These are phyloP conservation scores for Rhizopogon vinicolor DNA, from an alignment of 768 basidiomycete species.

Conservation along the genomic window DNA sequence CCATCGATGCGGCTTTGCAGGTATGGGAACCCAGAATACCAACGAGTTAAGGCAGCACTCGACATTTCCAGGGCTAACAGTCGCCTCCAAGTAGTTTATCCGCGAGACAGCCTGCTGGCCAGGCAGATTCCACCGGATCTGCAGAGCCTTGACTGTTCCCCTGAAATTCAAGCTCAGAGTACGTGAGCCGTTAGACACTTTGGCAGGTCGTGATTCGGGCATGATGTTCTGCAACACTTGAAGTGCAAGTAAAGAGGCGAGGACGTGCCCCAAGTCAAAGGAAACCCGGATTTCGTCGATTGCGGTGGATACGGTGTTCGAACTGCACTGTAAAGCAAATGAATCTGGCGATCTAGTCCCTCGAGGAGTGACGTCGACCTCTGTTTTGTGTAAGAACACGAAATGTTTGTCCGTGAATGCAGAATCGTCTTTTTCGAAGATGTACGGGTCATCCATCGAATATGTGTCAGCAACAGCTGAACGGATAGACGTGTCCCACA, in stretches of 20 bases:
- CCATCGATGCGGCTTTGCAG: slow-evolving; percentile 30
- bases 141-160: slow-evolving; percentile 37
- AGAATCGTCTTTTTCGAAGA: slow-evolving; percentile 50
- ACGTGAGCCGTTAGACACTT: background rate
- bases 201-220: slow-evolving; percentile 4
- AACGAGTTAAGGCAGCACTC: slow-evolving; percentile 36
- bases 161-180: slow-evolving; percentile 19
- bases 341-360: slow-evolving; percentile 8
- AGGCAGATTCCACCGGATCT: slow-evolving; percentile 44
- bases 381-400: slow-evolving; percentile 34
- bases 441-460: slow-evolving; percentile 61
- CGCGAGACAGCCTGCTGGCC: slow-evolving; percentile 43
- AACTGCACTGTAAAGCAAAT: slow-evolving; percentile 7
- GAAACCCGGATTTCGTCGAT: slow-evolving; percentile 48
- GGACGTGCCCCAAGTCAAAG: slow-evolving; percentile 64
- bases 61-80: slow-evolving; percentile 12
- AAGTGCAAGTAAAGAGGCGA: slow-evolving; percentile 61
- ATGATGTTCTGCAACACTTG: slow-evolving; percentile 36
- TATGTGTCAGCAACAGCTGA: slow-evolving; percentile 63
- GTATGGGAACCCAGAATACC: slow-evolving; percentile 57
- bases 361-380: slow-evolving; percentile 21
- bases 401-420: slow-evolving; percentile 36
- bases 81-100: slow-evolving; percentile 19
- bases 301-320: slow-evolving; percentile 40
- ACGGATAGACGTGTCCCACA: slow-evolving; percentile 50